Evolutionary conservation across 2,329 filamentous ascomycete species (phyloP).

Genomic region (Phyllosticta citrichinensis): DNA sequence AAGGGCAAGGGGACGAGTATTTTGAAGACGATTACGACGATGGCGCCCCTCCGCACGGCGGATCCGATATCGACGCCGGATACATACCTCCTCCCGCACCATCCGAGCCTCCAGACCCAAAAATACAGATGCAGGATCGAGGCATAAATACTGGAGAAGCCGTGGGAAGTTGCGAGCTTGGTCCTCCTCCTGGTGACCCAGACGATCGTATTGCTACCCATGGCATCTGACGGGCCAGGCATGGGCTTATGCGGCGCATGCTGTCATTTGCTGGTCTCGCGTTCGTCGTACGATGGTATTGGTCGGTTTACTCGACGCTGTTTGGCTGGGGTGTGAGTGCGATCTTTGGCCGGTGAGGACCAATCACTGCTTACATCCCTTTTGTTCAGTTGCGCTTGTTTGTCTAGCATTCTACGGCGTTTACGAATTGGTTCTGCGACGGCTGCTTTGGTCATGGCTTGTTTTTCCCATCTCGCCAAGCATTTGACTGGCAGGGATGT

Average conservation of each 20-base stretch:
- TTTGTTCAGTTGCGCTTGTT: not conserved
- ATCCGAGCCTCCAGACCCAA: slow-evolving; percentile 4
- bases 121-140: not conserved
- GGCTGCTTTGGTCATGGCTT: not conserved
- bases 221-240: not conserved
- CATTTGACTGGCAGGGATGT: not conserved
- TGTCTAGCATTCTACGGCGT: not conserved
- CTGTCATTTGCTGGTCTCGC: not conserved
- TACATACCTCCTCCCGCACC: slow-evolving; percentile 3
- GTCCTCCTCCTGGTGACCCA: not conserved
- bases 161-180: not conserved
- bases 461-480: not conserved
- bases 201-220: not conserved
- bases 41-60: not conserved
- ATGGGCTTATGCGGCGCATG: not conserved
- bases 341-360: not conserved
- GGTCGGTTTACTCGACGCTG: not conserved
- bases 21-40: slow-evolving; percentile 9
- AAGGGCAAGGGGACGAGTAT: slow-evolving; percentile 8
- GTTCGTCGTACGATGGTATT: not conserved
- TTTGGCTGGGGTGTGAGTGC: not conserved
- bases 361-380: not conserved
- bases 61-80: slow-evolving; percentile 4
- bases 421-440: not conserved
- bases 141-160: not conserved